Percentiles rank a stretch among this genome's conserved stretches.
Evolutionary conservation across 164 flowering plant species (phyloP).

Genomic region (Vitis rupestris): DNA sequence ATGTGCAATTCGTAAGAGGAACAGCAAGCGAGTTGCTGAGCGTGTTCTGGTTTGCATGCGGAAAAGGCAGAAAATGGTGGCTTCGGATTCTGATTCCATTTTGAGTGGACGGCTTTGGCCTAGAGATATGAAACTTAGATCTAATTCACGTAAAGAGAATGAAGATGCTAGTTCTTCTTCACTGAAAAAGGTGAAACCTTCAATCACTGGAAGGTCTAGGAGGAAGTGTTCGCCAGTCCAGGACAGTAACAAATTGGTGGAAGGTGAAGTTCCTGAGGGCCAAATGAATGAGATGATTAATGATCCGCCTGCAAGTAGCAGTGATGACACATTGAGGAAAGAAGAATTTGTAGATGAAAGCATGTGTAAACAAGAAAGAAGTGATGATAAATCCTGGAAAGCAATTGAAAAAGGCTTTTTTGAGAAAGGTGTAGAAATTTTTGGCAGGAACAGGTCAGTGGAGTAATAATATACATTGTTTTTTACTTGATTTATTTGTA

Average conservation of each 20-base stretch:
- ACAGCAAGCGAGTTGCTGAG: conserved; percentile 79
- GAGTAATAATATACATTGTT: background rate
- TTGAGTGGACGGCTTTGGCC: conserved; percentile 42
- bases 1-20: conserved; percentile 51
- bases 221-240: conserved; percentile 38
- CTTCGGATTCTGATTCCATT: conserved; percentile 75
- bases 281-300: conserved; percentile 32
- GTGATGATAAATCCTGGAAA: conserved; percentile 66
- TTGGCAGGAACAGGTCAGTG: conserved; percentile 89
- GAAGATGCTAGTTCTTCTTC: conserved; percentile 64
- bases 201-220: conserved; percentile 43
- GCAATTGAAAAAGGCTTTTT: conserved; percentile 76
- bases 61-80: conserved; percentile 60
- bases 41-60: conserved; percentile 56
- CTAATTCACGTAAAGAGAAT: conserved; percentile 57
- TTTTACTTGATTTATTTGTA: background rate
- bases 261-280: conserved; percentile 28
- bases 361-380: conserved; percentile 41
- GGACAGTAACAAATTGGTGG: conserved; percentile 24
- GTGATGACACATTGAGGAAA: conserved; percentile 46
- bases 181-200: conserved; percentile 49
- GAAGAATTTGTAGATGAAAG: conserved; percentile 74
- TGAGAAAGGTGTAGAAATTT: conserved; percentile 89
- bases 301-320: conserved; percentile 26
- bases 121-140: conserved; percentile 54